Evolutionary conservation across 305 asterid genomes (phyloP), one percentile per base, ranked within the genome.

Genomic region (Ilex paraguariensis): DNA sequence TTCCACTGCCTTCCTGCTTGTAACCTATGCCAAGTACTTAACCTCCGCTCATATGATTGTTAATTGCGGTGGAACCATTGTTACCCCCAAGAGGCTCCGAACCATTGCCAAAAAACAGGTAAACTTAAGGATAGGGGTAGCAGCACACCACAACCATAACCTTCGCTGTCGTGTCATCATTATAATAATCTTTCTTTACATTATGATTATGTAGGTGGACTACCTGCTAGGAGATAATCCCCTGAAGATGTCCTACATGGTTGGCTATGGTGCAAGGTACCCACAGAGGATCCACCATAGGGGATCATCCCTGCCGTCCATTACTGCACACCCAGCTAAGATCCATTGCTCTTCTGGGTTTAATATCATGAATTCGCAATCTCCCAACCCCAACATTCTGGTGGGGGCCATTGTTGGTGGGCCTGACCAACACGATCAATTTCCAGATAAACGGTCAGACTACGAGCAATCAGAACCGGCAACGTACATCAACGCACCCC

Each of bases 381-480:
- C 88, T 16, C 96, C 99, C 0, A 93, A 93, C 60, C 97, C 97
- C 5, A 93, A 93, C 57, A 54, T 86, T 48, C 65, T 83, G 13
- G 75, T 68, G 10, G 99, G 99, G 4, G 99, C 97, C 0, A 73
- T 93, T 0, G 99, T 93, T 0, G 99, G 99, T 0, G 99, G 97
- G n/a, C 99, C 99, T 0, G 99, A 93, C 64, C 78, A 77, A 62
- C 74, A 81, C 2, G 97, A 93, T 45, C 79, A 81, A 10, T 90
- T 93, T 80, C 95, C 97, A 2, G 97, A 93, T 56, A 73, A 83
- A 52, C 84, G 97, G 55, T 70, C 91, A 0, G 96, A 93, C 57
- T 93, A 93, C 50, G 95, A 86, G 81, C 97, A 90, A 65, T 90
- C 99, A 1, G 99, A 93, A 64, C 97, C 99, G 0, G 91, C 99